These are phyloP conservation scores for Hanseniaspora valbyensis DNA, from an alignment of 805 yeast genomes.

Conservation along the genomic window DNA sequence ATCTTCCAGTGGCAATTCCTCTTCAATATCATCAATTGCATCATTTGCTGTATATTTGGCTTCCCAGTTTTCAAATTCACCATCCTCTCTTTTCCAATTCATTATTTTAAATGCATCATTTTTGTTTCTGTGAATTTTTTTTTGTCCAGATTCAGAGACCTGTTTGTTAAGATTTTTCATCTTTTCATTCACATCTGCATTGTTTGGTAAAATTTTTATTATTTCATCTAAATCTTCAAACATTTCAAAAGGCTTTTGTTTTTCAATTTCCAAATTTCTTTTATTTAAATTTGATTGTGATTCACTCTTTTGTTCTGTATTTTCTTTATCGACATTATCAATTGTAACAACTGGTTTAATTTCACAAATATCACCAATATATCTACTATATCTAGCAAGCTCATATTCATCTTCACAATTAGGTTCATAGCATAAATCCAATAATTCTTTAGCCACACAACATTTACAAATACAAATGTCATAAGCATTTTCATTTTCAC, in stretches of 20 bases:
- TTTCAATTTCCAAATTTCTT: neutral
- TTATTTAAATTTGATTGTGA: too few species aligned
- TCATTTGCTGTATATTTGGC: neutral
- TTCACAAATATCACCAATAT: conserved; percentile 2
- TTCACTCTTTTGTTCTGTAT: neutral
- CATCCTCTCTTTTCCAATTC: neutral
- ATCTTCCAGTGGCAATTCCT: neutral
- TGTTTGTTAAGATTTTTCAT: neutral
- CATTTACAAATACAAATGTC: conserved; percentile 3
- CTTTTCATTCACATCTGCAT: neutral
- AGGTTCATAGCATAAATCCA: neutral
- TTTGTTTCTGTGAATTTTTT: neutral
- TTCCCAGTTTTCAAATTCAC: too few species aligned
- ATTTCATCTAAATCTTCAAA: neutral
- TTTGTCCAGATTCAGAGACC: neutral
- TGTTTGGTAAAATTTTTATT: neutral
- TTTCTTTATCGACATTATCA: neutral
- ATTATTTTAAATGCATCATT: neutral
- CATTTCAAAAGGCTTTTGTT: too few species aligned
- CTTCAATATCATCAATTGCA: neutral
- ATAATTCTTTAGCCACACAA: conserved; percentile 3
- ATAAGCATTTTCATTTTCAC: conserved; percentile 5
- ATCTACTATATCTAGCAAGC: neutral
- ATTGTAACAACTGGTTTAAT: conserved; percentile 1
- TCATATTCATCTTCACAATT: conserved; percentile 2